Conservation (phyloP, 2,329 filamentous ascomycete species). For the Davidsoniella virescens region DNA sequence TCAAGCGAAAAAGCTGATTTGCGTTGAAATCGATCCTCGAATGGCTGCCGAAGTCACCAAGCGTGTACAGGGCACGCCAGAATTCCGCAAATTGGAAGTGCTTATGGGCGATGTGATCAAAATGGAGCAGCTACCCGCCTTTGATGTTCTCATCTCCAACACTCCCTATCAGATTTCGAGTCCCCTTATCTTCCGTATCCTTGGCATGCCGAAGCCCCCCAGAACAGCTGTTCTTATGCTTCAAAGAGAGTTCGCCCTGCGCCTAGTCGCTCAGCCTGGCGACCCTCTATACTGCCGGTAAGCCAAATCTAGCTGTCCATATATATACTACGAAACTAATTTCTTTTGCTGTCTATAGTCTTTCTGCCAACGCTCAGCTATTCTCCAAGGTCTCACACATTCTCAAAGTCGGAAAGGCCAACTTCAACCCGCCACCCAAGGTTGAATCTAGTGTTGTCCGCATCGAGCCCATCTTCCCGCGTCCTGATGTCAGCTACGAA, state of each 20-base stretch:
- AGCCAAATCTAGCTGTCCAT: not conserved
- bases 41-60: constrained; percentile 95
- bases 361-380: constrained; percentile 88
- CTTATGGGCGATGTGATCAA: constrained; percentile 85
- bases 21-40: constrained; percentile 83
- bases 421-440: constrained; percentile 87
- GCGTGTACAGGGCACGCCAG: constrained; percentile 77
- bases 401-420: constrained; percentile 90
- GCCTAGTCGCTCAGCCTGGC: constrained; percentile 72
- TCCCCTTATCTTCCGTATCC: constrained; percentile 78
- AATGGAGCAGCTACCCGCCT: constrained; percentile 55
- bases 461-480: constrained; percentile 64
- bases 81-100: constrained; percentile 71
- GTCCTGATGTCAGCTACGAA: constrained; percentile 79
- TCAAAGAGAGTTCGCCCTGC: constrained; percentile 84
- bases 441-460: constrained; percentile 86
- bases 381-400: constrained; percentile 52
- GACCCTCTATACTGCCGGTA: constrained; percentile 71
- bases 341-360: constrained; percentile 14
- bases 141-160: constrained; percentile 67
- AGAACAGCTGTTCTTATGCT: constrained; percentile 86
- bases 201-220: constrained; percentile 67
- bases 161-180: constrained; percentile 68
- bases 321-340: not conserved
- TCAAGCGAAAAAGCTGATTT: constrained; percentile 64